Evolutionary conservation across 2,329 filamentous ascomycete species (phyloP), one percentile per base, ranked within the genome.

Genomic region (Atkinsonella texensis): DNA sequence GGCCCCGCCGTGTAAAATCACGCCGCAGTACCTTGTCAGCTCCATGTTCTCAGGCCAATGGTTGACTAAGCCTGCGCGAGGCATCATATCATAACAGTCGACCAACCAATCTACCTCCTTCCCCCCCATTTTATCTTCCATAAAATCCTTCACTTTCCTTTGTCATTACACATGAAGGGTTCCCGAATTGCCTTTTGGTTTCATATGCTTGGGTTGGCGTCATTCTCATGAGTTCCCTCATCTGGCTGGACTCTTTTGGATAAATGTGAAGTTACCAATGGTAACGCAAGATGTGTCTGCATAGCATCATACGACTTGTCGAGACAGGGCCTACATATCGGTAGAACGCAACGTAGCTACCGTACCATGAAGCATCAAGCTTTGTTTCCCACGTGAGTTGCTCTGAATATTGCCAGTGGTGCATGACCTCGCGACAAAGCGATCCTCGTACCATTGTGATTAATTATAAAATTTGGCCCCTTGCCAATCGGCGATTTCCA

Each of bases 1-100:
- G 81, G 79, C 8, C 81, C 81, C 38, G 43, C 53, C 13, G 64
- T 68, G 42, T 70, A 65, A 65, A 62, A 51, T 18, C 13, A 11
- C 8, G 23, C 17, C 7, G 17, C 15, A 12, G 42, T 13, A 45
- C n/a, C 23, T 23, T 9, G 12, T 15, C 8, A 12, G 28, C 23
- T 32, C 20, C 48, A 28, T 9, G n/a, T 7, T 33, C 15, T 13
- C 2, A 17, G 23, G 32, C n/a, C 12, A 15, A 17, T 31, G 20
- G 39, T 44, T 43, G 46, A 11, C 31, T 38, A 7, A 35, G 11
- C 13, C 17, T 33, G 17, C n/a, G 9, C 7, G 23, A 32, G 20
- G 13, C 17, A 45, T 3, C 43, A 12, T 28, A 39, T 45, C 48
- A 50, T 28, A 31, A 18, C 18, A 8, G 15, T 18, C 42, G 31